These are phyloP conservation scores for Fomitopsis pulvina DNA, from an alignment of 768 basidiomycete genomes.

Conservation along the genomic window DNA sequence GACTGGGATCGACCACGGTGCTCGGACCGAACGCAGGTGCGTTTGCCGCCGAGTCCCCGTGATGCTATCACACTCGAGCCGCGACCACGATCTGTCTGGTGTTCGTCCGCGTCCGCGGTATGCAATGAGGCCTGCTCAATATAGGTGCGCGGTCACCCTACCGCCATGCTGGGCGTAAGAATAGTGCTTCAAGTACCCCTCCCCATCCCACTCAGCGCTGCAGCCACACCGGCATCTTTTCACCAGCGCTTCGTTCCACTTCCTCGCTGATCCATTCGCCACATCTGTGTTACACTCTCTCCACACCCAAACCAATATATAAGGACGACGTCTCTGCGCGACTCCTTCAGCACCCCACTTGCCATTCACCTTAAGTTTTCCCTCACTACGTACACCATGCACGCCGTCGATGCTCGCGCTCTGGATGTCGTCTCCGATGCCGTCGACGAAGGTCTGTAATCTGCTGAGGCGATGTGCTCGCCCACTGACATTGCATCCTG, in stretches of 20 bases:
- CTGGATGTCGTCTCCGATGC: conserved; percentile 43
- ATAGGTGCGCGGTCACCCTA: no score
- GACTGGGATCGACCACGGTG: background rate
- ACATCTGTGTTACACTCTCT: background rate
- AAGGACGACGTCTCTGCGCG: background rate
- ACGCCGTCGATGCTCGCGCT: background rate
- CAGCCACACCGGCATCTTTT: background rate
- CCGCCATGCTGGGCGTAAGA: background rate
- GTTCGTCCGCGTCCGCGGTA: background rate
- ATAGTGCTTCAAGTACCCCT: background rate
- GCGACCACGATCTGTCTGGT: background rate
- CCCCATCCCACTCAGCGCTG: background rate
- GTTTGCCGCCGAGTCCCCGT: background rate
- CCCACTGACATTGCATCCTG: background rate
- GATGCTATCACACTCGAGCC: no score
- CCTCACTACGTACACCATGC: background rate
- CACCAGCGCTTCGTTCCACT: background rate
- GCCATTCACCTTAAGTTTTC: background rate
- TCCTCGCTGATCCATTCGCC: background rate
- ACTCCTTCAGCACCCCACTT: background rate
- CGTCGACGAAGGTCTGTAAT: conserved; percentile 38
- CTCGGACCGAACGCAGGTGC: background rate
- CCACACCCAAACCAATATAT: background rate
- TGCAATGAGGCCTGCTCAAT: background rate
- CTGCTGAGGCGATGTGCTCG: background rate